phyloP scores from a whole-genome alignment of 2,329 filamentous ascomycete species.

The Xylaria digitata region DNA sequence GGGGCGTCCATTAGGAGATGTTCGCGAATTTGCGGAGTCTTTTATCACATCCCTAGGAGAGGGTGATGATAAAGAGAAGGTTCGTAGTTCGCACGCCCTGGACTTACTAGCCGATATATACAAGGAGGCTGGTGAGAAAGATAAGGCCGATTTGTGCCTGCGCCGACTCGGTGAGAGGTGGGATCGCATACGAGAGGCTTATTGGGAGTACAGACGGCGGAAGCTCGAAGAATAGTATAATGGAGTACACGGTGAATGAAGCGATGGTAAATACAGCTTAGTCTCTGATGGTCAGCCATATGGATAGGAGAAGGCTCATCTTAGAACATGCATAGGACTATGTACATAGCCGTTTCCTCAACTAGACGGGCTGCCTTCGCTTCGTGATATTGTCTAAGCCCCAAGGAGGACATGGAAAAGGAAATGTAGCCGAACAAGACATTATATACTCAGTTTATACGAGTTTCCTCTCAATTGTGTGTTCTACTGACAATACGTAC shows the following conservation, averaged over 20 bases:
- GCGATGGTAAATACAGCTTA: neutral
- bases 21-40: slow-evolving; percentile 61
- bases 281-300: neutral
- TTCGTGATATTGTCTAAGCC: neutral
- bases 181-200: slow-evolving; percentile 90
- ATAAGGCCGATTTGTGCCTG: slow-evolving; percentile 76
- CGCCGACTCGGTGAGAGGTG: slow-evolving; percentile 83
- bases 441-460: neutral
- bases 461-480: neutral
- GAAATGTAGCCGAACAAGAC: neutral
- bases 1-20: slow-evolving; percentile 59
- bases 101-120: slow-evolving; percentile 79
- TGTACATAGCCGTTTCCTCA: neutral
- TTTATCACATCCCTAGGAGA: slow-evolving; percentile 63
- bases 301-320: neutral
- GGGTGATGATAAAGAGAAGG: slow-evolving; percentile 59
- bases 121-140: slow-evolving; percentile 64
- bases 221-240: slow-evolving; percentile 51
- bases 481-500: neutral
- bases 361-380: neutral
- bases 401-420: neutral
- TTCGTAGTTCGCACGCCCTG: slow-evolving; percentile 73
- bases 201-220: slow-evolving; percentile 78
- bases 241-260: neutral
- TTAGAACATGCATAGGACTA: neutral